phyloP scores from a whole-genome alignment of 345 rosid genomes.

The Erodium maritimum region DNA sequence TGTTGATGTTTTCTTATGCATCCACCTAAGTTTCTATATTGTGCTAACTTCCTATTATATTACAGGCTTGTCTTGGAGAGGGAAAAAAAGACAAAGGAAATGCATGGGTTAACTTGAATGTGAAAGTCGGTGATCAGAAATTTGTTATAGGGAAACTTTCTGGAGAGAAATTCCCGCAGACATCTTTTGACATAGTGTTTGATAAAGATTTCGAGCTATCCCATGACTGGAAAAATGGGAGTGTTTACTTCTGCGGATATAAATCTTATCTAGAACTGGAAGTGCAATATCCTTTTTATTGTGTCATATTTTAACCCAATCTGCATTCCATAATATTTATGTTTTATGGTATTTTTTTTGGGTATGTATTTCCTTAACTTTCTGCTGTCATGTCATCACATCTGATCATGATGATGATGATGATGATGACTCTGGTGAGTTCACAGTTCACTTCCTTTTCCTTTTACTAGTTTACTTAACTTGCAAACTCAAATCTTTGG shows the following conservation, averaged over 20 bases:
- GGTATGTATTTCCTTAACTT: conserved; percentile 18
- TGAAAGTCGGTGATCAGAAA: conserved; percentile 31
- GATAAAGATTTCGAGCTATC: conserved; percentile 45
- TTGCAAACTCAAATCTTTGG: background rate
- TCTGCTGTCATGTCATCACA: conserved; percentile 5
- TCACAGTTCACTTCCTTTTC: background rate
- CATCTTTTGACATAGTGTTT: conserved; percentile 43
- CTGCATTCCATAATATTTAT: background rate
- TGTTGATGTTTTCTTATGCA: background rate
- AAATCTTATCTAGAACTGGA: conserved; percentile 14
- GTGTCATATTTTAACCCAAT: background rate
- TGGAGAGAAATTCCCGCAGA: conserved; percentile 48
- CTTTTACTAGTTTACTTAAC: background rate
- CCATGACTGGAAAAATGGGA: conserved; percentile 59
- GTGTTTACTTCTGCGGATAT: conserved; percentile 60
- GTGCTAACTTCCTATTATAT: conserved; percentile 1
- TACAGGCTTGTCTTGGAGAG: conserved; percentile 59
- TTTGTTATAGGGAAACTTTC: conserved; percentile 56
- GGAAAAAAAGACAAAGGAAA: conserved; percentile 32
- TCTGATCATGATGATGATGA: conserved; percentile 11
- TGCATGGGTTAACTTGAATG: conserved; percentile 22
- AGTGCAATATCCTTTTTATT: conserved; percentile 40
- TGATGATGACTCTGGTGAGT: conserved; percentile 16
- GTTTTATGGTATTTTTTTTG: conserved; percentile 4
- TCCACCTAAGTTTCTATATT: background rate